Percentiles rank a stretch among this genome's conserved stretches.
Evolutionary conservation across 331 rosid genomes (phyloP).

Genomic region (Telfairia occidentalis): DNA sequence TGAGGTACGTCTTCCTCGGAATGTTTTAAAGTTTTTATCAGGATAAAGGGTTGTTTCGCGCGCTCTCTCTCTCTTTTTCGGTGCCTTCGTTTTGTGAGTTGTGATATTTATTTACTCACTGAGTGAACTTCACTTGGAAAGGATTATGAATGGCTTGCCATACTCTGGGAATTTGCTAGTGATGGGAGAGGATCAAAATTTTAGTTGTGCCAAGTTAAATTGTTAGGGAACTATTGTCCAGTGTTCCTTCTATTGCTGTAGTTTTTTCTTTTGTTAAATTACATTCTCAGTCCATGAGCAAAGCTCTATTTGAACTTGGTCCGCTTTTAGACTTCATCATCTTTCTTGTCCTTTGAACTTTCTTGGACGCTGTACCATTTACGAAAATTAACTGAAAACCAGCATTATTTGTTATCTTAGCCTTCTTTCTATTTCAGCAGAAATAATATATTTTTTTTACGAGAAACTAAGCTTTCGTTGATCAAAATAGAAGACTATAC

Average conservation of each 20-base stretch:
- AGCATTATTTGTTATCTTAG: background rate
- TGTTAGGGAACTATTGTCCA: background rate
- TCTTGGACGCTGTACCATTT: background rate
- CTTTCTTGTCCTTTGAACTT: too few species aligned
- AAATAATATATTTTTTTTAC: too few species aligned
- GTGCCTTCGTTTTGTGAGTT: background rate
- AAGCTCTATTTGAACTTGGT: background rate
- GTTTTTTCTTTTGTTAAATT: background rate
- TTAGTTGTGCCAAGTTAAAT: background rate
- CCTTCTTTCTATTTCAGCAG: background rate
- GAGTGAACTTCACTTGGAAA: background rate
- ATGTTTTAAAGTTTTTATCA: background rate
- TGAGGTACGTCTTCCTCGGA: conserved; percentile 31
- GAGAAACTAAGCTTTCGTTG: too few species aligned
- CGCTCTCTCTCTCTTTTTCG: background rate
- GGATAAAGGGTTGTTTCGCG: background rate
- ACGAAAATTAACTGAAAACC: background rate
- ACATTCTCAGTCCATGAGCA: background rate
- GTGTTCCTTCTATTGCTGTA: background rate
- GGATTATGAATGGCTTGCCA: background rate
- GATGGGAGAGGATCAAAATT: background rate
- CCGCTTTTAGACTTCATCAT: background rate
- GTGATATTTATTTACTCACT: background rate
- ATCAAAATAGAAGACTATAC: too few species aligned
- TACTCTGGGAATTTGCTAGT: background rate